These are phyloP conservation scores for Trichosanthes truncata DNA, from an alignment of 306 rosid species.

Conservation along the genomic window DNA sequence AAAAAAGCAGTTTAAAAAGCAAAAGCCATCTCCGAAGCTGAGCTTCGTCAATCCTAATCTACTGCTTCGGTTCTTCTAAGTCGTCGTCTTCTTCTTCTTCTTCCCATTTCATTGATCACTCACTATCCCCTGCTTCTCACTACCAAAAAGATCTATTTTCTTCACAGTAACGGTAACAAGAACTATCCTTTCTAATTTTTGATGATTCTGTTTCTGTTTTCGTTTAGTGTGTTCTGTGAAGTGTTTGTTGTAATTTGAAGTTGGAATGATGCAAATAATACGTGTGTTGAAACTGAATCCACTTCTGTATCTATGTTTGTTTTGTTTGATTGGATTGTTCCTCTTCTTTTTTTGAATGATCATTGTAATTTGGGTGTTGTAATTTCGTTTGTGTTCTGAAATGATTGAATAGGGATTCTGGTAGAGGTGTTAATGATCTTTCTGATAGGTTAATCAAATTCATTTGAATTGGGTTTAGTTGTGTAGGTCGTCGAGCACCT, in stretches of 20 bases:
- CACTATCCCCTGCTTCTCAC: background rate
- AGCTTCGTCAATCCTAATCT: slow-evolving; percentile 17
- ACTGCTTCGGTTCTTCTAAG: background rate
- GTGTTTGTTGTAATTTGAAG: background rate
- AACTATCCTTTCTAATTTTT: background rate
- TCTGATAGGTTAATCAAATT: background rate
- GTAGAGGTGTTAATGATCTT: background rate
- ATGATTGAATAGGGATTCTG: background rate
- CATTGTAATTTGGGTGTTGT: background rate
- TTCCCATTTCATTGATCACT: background rate
- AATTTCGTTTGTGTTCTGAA: background rate
- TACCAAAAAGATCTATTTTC: background rate
- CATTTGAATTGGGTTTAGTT: too few species aligned
- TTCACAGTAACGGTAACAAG: background rate
- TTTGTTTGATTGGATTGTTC: background rate
- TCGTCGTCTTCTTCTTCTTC: background rate
- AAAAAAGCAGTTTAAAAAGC: too few species aligned
- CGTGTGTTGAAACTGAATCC: background rate
- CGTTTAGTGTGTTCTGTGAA: background rate
- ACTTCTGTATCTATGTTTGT: background rate
- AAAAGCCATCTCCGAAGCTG: slow-evolving; percentile 6
- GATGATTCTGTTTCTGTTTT: background rate
- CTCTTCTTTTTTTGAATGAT: background rate
- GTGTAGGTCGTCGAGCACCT: too few species aligned
- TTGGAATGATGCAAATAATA: background rate